Base-by-base conservation (phyloP, 148 eudicot species). In the Beta vulgaris region DNA sequence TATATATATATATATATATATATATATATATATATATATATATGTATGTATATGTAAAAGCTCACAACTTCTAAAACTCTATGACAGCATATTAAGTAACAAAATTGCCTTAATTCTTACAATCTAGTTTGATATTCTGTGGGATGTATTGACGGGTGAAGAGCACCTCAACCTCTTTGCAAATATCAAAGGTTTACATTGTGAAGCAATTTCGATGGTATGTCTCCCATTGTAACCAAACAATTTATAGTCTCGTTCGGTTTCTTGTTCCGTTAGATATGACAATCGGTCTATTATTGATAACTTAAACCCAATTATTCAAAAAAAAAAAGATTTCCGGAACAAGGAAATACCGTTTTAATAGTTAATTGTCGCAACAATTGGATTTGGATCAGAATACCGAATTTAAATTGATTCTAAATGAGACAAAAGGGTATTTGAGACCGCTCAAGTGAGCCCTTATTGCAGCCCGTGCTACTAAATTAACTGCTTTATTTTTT, bases 121-220 rank as follows among this genome's bases (percentile, higher is more conserved):
- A 76, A 25, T 48, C 62, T 59, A 81, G 97, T 92, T 92, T 80
- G 97, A 92, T 77, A 81, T 88, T 78, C 92, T 92, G 48, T 92
- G 97, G 97, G 90, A 86, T 81, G 97, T 84, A 69, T 63, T 92
- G 79, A 88, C 94, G 68, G 97, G 91, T 68, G 84, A 77, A 85
- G 97, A 92, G 79, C 97, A 92, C 75, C 94, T 92, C 69, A 74
- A 80, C 75, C 87, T 92, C 77, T 92, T 90, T 81, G 90, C 97
- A 6, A 87, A 82, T 75, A 90, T 92, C 57, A 92, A 92, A 85
- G 97, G 97, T 65, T 86, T 90, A 34, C 88, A 79, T 13, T 82
- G 78, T 12, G 78, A 89, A 81, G 81, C 87, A 68, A 72, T 88
- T 78, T 63, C 80, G 16, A 60, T 79, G 77, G 97, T 91, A 73